Base-by-base conservation (phyloP, 2,329 filamentous ascomycete species). In the Trichoderma asperellum region DNA sequence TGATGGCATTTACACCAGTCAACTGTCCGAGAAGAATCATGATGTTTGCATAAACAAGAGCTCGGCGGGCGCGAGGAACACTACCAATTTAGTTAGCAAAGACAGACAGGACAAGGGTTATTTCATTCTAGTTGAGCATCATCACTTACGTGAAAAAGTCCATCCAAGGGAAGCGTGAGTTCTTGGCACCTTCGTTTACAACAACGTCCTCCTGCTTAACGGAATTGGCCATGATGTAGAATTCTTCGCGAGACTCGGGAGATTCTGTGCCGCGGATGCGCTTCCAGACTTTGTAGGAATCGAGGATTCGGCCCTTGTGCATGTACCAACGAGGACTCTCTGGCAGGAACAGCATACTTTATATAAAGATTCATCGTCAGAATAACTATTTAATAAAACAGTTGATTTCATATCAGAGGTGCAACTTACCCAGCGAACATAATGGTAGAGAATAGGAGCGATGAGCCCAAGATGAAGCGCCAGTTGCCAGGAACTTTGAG, bases 391-490 rank as follows among this genome's bases (percentile, higher is more conserved):
- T 1, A 10, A 8, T 11, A 12, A 11, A 57, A 24, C 21, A 4
- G 5, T n/a, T 18, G 0, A 2, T n/a, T 5, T 34, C 68, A 29
- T 5, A 57, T 29, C 27, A 85, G 78, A 82, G 89, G 87, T 73
- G 87, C 21, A 29, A 14, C 75, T 70, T 71, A 77, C 77, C 77
- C 79, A 18, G 75, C 74, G 57, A 79, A 79, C 79, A 80, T 80
- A 62, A 80, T 75, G 35, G 78, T 80, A 0, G 88, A 91, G 79
- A 92, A 92, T 53, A 92, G 76, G 1, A 92, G 84, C 0, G 90
- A 92, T 1, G 88, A 91, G 5, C 90, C 91, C 1, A 93, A 86
- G 70, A 93, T 92, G 76, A 88, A 92, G 47, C 91, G 85, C 91
- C 91, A 93, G 80, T 89, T 90, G 18, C 90, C 91, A 0, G 81